A percentile compares a stretch with the other conserved stretches of the same genome.
These are phyloP conservation scores for Gloeopeniophorella convolvens DNA, from an alignment of 768 basidiomycete genomes.

Conservation along the genomic window DNA sequence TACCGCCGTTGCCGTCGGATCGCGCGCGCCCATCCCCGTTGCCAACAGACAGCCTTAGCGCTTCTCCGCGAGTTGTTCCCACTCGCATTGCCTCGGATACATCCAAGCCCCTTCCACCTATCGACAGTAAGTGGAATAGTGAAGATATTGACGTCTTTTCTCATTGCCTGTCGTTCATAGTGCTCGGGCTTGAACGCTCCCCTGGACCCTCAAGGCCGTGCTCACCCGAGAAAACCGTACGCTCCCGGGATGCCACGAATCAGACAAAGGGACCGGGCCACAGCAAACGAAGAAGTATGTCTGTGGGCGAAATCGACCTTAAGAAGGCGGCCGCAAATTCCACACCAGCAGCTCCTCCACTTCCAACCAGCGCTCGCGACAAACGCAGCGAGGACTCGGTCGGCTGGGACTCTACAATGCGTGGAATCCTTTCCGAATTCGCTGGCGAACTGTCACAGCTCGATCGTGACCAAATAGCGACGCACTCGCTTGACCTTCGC, in stretches of 20 bases:
- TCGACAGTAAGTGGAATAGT: conserved; percentile 32
- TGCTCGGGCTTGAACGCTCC: conserved; percentile 41
- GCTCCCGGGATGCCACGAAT: conserved; percentile 1
- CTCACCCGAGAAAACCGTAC: conserved; percentile 25
- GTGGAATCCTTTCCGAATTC: conserved; percentile 66
- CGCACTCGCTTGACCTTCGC: conserved; percentile 50
- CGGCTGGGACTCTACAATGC: conserved; percentile 44
- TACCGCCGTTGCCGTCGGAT: conserved; percentile 9
- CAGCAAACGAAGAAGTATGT: conserved; percentile 29
- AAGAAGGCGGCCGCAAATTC: conserved; percentile 38
- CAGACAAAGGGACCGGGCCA: background rate
- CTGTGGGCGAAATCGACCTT: conserved; percentile 25
- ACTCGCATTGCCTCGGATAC: conserved; percentile 27
- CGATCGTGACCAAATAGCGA: conserved; percentile 41
- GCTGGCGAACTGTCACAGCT: conserved; percentile 64
- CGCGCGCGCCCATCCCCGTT: conserved; percentile 20
- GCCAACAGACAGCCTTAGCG: conserved; percentile 46
- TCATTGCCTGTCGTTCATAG: conserved; percentile 52
- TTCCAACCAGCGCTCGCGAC: conserved; percentile 33
- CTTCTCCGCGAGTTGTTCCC: conserved; percentile 17
- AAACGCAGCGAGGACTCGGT: conserved; percentile 29
- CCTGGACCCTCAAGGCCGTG: conserved; percentile 23
- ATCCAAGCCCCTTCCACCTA: conserved; percentile 62
- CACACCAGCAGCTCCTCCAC: conserved; percentile 32
- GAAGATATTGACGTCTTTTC: conserved; percentile 34